A percentile compares a stretch with the other conserved stretches of the same genome.
phyloP scores from a whole-genome alignment of 1,284 basidiomycete genomes.

The Ustilago sp. region DNA sequence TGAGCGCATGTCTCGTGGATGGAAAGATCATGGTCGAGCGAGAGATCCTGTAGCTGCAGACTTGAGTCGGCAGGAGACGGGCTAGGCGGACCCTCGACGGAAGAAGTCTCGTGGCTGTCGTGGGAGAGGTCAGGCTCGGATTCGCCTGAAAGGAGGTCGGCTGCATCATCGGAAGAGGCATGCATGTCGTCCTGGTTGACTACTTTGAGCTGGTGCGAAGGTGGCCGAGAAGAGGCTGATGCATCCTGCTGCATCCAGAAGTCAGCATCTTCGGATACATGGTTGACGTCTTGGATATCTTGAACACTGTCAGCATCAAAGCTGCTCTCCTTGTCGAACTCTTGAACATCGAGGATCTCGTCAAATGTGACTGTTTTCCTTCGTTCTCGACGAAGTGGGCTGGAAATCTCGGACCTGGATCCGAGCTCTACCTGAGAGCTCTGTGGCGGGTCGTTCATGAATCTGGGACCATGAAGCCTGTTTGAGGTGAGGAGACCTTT shows the following conservation, averaged over 20 bases:
- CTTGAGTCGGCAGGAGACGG: slow-evolving; percentile 17
- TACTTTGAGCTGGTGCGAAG: slow-evolving; percentile 33
- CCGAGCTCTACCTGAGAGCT: slow-evolving; percentile 4
- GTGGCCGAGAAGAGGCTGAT: not conserved
- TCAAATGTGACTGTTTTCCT: slow-evolving; percentile 83
- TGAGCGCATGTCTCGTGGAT: slow-evolving; percentile 13
- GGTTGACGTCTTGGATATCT: slow-evolving; percentile 25
- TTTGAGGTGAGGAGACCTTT: slow-evolving; percentile 82
- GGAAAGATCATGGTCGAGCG: slow-evolving; percentile 29
- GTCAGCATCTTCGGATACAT: slow-evolving; percentile 24
- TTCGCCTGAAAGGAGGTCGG: slow-evolving; percentile 28
- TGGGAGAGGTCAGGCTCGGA: slow-evolving; percentile 42
- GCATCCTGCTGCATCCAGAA: slow-evolving; percentile 22
- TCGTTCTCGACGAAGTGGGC: slow-evolving; percentile 37
- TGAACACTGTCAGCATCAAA: slow-evolving; percentile 55
- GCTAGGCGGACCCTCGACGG: slow-evolving; percentile 53
- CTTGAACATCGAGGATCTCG: slow-evolving; percentile 85
- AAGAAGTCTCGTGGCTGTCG: slow-evolving; percentile 54
- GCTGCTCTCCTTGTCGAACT: slow-evolving; percentile 71
- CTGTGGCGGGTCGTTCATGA: slow-evolving; percentile 30
- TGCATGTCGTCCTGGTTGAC: slow-evolving; percentile 36
- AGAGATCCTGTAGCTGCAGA: slow-evolving; percentile 28
- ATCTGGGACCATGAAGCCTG: slow-evolving; percentile 80
- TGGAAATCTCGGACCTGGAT: slow-evolving; percentile 1
- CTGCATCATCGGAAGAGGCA: slow-evolving; percentile 12